phyloP scores from a whole-genome alignment of 1,139 yeast genomes.

The Hansenula sp. region DNA sequence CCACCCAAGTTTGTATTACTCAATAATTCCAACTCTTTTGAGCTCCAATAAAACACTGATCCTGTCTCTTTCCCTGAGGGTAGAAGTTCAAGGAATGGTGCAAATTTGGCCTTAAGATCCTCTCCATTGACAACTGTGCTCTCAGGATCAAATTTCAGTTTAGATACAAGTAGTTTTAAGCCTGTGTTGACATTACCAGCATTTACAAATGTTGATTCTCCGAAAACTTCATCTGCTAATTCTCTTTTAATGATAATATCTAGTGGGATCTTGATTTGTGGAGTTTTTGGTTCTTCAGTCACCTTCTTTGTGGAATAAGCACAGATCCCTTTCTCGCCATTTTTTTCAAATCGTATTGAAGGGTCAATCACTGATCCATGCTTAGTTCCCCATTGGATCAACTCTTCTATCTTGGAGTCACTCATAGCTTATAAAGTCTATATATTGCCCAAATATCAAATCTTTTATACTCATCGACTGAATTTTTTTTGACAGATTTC shows the following conservation, averaged over 20 bases:
- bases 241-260: slow-evolving; percentile 35
- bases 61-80: slow-evolving; percentile 45
- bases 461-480: no score
- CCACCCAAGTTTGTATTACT: slow-evolving; percentile 57
- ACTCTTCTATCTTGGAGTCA: background rate
- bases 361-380: background rate
- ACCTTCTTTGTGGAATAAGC: slow-evolving; percentile 28
- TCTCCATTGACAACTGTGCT: slow-evolving; percentile 22
- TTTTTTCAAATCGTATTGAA: background rate
- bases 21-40: slow-evolving; percentile 43
- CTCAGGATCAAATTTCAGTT: slow-evolving; percentile 28
- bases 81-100: slow-evolving; percentile 52
- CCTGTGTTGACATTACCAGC: slow-evolving; percentile 35
- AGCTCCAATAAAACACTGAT: slow-evolving; percentile 61
- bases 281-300: slow-evolving; percentile 8
- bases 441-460: no score
- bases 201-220: slow-evolving; percentile 15
- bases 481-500: no score
- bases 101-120: slow-evolving; percentile 12
- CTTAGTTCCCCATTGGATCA: background rate
- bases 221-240: slow-evolving; percentile 39
- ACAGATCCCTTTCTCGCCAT: slow-evolving; percentile 33
- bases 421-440: background rate
- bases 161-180: slow-evolving; percentile 44
- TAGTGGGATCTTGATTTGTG: slow-evolving; percentile 35